Conservation (phyloP, 2,329 filamentous ascomycete genomes). For the Neodidymelliopsis sp. region DNA sequence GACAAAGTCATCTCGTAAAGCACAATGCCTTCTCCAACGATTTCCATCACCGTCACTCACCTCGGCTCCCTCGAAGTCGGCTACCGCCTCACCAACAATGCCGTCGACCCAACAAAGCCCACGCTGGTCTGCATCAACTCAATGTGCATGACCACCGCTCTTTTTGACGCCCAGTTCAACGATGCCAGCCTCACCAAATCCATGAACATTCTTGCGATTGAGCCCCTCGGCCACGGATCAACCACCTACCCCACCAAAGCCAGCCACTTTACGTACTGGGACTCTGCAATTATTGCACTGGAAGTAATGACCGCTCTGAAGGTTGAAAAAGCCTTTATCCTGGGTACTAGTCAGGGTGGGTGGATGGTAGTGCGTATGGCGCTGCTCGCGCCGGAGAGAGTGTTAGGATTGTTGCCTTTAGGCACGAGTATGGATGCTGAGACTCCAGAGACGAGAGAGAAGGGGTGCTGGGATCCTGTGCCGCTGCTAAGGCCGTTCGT, state of each 20-base stretch:
- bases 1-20: too few relatives aligned
- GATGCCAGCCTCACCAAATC: conserved; percentile 42
- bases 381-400: conserved; percentile 33
- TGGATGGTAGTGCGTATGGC: conserved; percentile 19
- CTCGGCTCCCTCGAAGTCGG: conserved; percentile 19
- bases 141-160: conserved; percentile 23
- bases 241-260: conserved; percentile 39
- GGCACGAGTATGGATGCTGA: conserved; percentile 62
- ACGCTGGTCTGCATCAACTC: conserved; percentile 22
- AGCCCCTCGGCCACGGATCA: conserved; percentile 60
- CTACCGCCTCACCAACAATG: conserved; percentile 19
- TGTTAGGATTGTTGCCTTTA: conserved; percentile 60
- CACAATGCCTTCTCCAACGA: conserved; percentile 12
- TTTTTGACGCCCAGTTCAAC: conserved; percentile 45
- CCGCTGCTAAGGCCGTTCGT: conserved; percentile 45
- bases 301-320: conserved; percentile 15
- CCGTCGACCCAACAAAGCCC: conserved; percentile 12
- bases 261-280: conserved; percentile 19
- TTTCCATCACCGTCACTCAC: conserved; percentile 17
- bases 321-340: conserved; percentile 7
- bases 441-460: conserved; percentile 51
- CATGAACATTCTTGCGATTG: conserved; percentile 60
- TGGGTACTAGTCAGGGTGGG: conserved; percentile 15
- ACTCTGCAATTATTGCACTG: conserved; percentile 10
- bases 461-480: conserved; percentile 59